phyloP scores from a whole-genome alignment of 179 eudicot species.

The Spergularia azorica region DNA sequence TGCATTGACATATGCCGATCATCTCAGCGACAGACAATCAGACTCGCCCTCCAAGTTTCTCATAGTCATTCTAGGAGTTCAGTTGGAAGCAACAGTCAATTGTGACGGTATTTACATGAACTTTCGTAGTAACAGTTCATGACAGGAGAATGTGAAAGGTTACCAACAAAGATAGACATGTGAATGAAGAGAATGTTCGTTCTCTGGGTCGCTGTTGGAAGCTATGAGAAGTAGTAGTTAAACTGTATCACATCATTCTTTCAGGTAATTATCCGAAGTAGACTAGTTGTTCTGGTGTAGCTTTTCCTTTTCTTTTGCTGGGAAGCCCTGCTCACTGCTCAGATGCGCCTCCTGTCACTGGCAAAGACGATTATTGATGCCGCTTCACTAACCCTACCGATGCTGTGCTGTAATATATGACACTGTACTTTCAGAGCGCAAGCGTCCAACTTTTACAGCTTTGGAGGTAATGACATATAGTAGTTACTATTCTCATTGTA shows the following conservation, averaged over 20 bases:
- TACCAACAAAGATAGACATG: not conserved
- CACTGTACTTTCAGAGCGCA: conserved; percentile 7
- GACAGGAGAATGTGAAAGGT: not conserved
- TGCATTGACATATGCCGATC: conserved; percentile 63
- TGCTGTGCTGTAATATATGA: conserved; percentile 13
- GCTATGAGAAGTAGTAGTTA: conserved; percentile 9
- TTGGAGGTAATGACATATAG: conserved; percentile 21
- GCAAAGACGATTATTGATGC: not conserved
- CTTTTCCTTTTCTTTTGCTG: not conserved
- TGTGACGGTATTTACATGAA: conserved; percentile 16
- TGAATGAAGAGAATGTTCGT: conserved; percentile 23
- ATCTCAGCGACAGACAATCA: conserved; percentile 53
- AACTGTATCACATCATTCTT: conserved; percentile 5
- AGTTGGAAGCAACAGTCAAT: conserved; percentile 46
- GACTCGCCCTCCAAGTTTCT: conserved; percentile 53
- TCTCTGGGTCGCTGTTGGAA: conserved; percentile 21
- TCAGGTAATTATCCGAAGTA: not conserved
- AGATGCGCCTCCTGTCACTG: not conserved
- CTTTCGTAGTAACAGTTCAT: conserved; percentile 17
- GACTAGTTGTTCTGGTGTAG: not conserved
- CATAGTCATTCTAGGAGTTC: conserved; percentile 53
- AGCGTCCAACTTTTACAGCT: conserved; percentile 15
- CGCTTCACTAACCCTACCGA: conserved; percentile 12
- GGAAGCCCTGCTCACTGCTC: conserved; percentile 8
- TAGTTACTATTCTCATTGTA: conserved; percentile 21